Evolutionary conservation across 1,139 yeast species (phyloP).

Genomic region (Yamadazyma buinensis): DNA sequence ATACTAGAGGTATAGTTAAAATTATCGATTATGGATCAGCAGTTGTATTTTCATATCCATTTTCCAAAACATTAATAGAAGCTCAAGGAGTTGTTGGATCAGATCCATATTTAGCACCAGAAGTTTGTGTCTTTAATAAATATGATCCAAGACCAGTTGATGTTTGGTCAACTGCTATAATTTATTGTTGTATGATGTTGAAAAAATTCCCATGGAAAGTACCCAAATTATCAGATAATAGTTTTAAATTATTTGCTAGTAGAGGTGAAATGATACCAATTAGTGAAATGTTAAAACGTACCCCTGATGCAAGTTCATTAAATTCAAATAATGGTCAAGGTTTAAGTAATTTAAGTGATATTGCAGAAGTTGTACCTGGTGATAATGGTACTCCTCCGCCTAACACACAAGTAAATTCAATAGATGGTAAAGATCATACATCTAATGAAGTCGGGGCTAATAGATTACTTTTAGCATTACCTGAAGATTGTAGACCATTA

Average conservation of each 20-base stretch:
- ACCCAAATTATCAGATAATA: slow-evolving; percentile 81
- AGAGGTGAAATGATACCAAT: slow-evolving; percentile 44
- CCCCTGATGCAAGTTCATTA: slow-evolving; percentile 22
- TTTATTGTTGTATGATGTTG: slow-evolving; percentile 91
- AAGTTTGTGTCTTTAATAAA: slow-evolving; percentile 74
- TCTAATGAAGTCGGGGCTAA: slow-evolving; percentile 67
- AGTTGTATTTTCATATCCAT: slow-evolving; percentile 89
- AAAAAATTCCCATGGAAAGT: slow-evolving; percentile 97
- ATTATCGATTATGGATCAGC: slow-evolving; percentile 94
- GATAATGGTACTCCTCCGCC: not conserved
- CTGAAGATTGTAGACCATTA: slow-evolving; percentile 62
- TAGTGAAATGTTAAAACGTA: slow-evolving; percentile 37
- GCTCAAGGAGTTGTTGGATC: slow-evolving; percentile 92
- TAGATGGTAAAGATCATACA: slow-evolving; percentile 40
- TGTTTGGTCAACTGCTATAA: slow-evolving; percentile 91
- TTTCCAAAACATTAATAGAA: slow-evolving; percentile 72
- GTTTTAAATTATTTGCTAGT: slow-evolving; percentile 65
- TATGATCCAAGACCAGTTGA: slow-evolving; percentile 95
- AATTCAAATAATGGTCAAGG: slow-evolving; percentile 12
- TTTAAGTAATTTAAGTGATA: slow-evolving; percentile 24
- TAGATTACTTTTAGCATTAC: slow-evolving; percentile 63
- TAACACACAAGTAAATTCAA: not conserved
- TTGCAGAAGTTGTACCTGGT: slow-evolving; percentile 26
- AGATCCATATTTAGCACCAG: slow-evolving; percentile 94
- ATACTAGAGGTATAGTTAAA: slow-evolving; percentile 79